Evolutionary conservation across 2,329 filamentous ascomycete genomes (phyloP), one percentile per base, ranked within the genome.

Genomic region (Pseudogymnoascus sp.): DNA sequence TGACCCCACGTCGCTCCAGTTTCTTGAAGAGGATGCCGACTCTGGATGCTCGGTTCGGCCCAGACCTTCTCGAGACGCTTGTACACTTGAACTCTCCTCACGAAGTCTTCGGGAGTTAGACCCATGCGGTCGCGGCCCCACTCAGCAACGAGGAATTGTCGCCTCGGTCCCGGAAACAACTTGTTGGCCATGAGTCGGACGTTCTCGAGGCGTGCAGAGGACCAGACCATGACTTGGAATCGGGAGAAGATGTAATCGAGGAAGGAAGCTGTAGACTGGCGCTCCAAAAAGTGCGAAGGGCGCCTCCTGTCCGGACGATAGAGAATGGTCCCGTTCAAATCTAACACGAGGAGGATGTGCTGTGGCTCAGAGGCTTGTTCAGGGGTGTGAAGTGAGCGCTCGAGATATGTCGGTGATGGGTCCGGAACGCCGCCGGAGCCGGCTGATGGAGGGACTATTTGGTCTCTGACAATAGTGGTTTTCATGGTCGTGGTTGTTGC

Each of bases 261-360:
- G 73, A 99, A 97, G 0, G 76, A 67, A 2, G 77, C 69, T 1
- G 94, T 81, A 66, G 86, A 80, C 0, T 90, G 90, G 0, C 94
- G 88, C 66, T 81, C 76, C 45, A 85, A 75, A 72, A 92, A 90
- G 43, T 74, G 72, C 8, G 78, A 80, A 3, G 80, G 78, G 1
- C 75, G 70, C 26, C 72, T 72, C 52, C 78, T 78, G 61, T 78
- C 79, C 7, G 85, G 87, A 4, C 94, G 88, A 75, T 83, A 81
- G 37, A 97, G 82, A 1, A 99, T 81, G 0, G 93, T 97, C 65
- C 94, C 94, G 74, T 97, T 99, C 38, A 99, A 83, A 75, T 99
- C 94, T 65, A 97, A 83, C 55, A 97, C 83, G 60, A 99, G 80
- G 21, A 99, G 84, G 35, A 96, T 81, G 14, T 82, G 83, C 41